Evolutionary conservation across 805 yeast genomes (phyloP), one percentile per base, ranked within the genome.

Genomic region (Danielia reshetovae): DNA sequence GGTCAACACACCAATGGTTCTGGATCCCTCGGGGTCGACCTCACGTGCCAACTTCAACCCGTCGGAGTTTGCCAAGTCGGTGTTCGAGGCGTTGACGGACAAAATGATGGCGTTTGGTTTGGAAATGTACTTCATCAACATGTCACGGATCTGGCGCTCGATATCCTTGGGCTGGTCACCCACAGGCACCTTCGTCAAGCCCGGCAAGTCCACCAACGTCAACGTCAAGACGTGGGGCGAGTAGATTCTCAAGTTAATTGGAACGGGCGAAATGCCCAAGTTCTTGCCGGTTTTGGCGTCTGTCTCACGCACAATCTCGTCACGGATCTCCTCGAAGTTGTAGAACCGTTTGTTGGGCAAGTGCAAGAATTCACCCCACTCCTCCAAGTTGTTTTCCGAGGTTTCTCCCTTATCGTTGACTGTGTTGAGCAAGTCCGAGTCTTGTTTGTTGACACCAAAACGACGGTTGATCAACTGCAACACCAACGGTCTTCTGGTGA

Each of bases 81-180:
- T 89, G 62, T 93, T 93, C 22, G 97, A 45, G 18, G 60, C 55
- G 38, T 95, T 89, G 18, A 93, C 97, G 1, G 97, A 90, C 36
- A 93, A 71, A 40, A 93, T 83, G 46, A 93, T 85, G 42, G 97
- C 95, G 54, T 93, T 90, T 38, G 97, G 97, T 53, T 88, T 88
- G 18, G 96, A 82, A 46, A 93, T 89, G 57, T 83, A 93, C 62
- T 88, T 89, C 74, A 93, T 72, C 30, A 93, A 71, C 87, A 93
- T 82, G 45, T 88, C 95, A 55, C 88, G 81, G 53, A 93, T 93
- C 65, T 87, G 97, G 46, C 75, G 79, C 67, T 93, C 98, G 47
- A 93, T 93, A 61, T 93, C 98, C 52, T 85, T 83, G 36, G 98
- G 98, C 65, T 93, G 98, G 65, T 93, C 98, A 32, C 98, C 98